These are phyloP conservation scores for Streptanthus diversifolius DNA, from an alignment of 345 rosid genomes.

Conservation along the genomic window DNA sequence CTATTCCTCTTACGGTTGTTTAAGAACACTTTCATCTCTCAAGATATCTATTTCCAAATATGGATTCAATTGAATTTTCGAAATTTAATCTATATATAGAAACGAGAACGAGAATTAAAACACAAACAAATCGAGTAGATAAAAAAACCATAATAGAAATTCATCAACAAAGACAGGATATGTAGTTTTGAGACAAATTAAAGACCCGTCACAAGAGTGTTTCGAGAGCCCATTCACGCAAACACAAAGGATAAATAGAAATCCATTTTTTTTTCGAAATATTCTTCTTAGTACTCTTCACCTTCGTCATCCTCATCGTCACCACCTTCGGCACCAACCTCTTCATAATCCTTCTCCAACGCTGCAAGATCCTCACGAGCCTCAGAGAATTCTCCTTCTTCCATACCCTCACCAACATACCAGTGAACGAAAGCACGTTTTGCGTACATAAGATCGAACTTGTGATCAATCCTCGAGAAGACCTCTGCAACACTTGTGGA, in stretches of 20 bases:
- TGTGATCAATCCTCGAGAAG: constrained; percentile 68
- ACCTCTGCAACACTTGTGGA: constrained; percentile 81
- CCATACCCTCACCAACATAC: constrained; percentile 89
- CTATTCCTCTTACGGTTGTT: too few species aligned
- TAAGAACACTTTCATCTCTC: too few species aligned
- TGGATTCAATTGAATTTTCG: too few species aligned
- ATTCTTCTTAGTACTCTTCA: constrained; percentile 41
- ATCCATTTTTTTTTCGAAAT: neutral
- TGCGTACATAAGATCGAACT: constrained; percentile 73
- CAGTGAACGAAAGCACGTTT: constrained; percentile 78
- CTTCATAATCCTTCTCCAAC: constrained; percentile 73
- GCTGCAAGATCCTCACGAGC: constrained; percentile 84
- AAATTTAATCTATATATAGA: too few species aligned
- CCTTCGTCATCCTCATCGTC: constrained; percentile 65
- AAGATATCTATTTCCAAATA: too few species aligned
- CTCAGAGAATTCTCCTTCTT: constrained; percentile 76
- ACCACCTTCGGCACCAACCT: constrained; percentile 74
- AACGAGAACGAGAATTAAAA: neutral
- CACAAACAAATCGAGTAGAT: neutral
- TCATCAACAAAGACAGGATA: neutral
- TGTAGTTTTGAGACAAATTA: neutral
- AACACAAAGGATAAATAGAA: neutral
- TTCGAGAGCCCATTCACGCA: constrained; percentile 19
- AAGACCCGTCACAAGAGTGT: constrained; percentile 24
- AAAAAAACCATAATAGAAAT: neutral